Conservation (phyloP, 2,329 filamentous ascomycete genomes). For the Ceratocystis cacaofunesta region DNA sequence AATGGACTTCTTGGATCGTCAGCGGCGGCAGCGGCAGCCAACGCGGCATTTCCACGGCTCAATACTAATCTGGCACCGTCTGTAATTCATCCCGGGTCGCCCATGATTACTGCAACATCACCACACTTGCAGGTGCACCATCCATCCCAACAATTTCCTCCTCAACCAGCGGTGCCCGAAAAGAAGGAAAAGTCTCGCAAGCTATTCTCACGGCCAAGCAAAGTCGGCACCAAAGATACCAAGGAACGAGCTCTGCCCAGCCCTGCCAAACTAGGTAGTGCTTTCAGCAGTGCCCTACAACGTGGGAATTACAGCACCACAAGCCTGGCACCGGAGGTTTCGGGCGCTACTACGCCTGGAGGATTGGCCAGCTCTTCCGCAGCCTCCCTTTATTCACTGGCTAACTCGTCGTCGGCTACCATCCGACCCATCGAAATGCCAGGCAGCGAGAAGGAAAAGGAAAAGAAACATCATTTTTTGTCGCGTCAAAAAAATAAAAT, state of each 20-base stretch:
- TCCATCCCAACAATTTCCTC: conserved; percentile 23
- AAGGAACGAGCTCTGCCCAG: conserved; percentile 56
- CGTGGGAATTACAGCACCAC: conserved; percentile 56
- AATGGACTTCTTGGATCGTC: conserved; percentile 48
- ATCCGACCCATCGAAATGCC: conserved; percentile 47
- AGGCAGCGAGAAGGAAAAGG: conserved; percentile 37
- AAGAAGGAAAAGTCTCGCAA: conserved; percentile 69
- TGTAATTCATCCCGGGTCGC: background rate
- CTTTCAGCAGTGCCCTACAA: conserved; percentile 46
- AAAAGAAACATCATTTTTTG: conserved; percentile 66
- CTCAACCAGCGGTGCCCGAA: conserved; percentile 44
- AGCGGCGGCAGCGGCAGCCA: conserved; percentile 57
- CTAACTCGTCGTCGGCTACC: conserved; percentile 64
- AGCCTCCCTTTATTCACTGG: conserved; percentile 51
- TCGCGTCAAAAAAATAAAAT: conserved; percentile 68
- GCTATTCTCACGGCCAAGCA: conserved; percentile 63
- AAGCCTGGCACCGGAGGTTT: conserved; percentile 33
- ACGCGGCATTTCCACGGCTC: conserved; percentile 52
- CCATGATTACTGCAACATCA: conserved; percentile 3
- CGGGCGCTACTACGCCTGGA: conserved; percentile 35
- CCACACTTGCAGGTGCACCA: conserved; percentile 30
- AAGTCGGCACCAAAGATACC: conserved; percentile 54
- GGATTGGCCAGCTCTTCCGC: background rate
- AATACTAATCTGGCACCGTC: conserved; percentile 9
- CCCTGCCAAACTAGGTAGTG: conserved; percentile 54